These are phyloP conservation scores for Phytophthora meadii DNA, from an alignment of 352 stramenopile species.

Conservation along the genomic window DNA sequence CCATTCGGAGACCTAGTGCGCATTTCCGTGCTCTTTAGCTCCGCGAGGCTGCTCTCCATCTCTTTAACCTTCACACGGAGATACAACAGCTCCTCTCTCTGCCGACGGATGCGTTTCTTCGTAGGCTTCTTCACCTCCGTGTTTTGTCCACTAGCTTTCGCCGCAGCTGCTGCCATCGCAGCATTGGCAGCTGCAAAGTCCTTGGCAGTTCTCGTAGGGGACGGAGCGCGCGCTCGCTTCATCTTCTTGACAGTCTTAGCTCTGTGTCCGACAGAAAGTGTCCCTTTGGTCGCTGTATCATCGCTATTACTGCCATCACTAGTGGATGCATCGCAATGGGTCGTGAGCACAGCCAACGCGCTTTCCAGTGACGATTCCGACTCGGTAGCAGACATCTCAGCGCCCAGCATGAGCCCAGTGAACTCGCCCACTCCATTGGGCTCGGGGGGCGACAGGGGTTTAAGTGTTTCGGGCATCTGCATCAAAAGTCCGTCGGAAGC, in stretches of 20 bases:
- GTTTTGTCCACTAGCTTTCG: conserved; percentile 2
- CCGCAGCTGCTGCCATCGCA: conserved; percentile 8
- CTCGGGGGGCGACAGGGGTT: conserved; percentile 2
- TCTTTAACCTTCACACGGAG: conserved; percentile 53
- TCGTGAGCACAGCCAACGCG: conserved; percentile 34
- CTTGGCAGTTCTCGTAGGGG: conserved; percentile 21
- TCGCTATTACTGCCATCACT: conserved; percentile 24
- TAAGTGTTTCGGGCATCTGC: conserved; percentile 16
- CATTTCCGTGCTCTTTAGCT: conserved; percentile 27
- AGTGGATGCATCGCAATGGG: conserved; percentile 21
- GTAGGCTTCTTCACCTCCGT: conserved; percentile 26
- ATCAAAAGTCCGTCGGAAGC: conserved; percentile 19
- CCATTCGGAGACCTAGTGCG: conserved; percentile 1
- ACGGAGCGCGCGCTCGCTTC: conserved; percentile 31
- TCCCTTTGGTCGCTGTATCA: conserved; percentile 3
- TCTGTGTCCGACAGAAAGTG: neutral
- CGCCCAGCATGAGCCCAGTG: conserved; percentile 24
- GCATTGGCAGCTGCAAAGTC: conserved; percentile 27
- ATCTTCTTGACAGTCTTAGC: conserved; percentile 23
- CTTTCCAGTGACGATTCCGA: conserved; percentile 26
- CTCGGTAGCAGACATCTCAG: conserved; percentile 3
- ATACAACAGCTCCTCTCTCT: conserved; percentile 53
- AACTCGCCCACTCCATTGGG: conserved; percentile 19
- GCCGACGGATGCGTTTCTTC: conserved; percentile 50
- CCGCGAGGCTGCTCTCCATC: conserved; percentile 42